Evolutionary conservation across 2,329 filamentous ascomycete species (phyloP), one percentile per base, ranked within the genome.

Genomic region (Monilinia fructicola): DNA sequence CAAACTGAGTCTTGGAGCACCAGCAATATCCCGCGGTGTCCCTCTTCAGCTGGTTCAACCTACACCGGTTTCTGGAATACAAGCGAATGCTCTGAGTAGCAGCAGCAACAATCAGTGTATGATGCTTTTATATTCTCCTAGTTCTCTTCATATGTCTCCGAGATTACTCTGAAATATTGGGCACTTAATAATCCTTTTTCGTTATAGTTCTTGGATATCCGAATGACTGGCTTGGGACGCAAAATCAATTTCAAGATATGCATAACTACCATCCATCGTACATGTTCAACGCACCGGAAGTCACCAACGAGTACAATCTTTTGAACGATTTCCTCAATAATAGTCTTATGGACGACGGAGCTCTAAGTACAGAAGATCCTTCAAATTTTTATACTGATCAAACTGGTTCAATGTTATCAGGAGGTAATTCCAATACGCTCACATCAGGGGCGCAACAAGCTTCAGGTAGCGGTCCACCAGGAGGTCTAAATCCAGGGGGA

Each of bases 281-380:
- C 81, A 93, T 97, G 90, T 96, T 97, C 80, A 90, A 90, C 77
- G 87, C 88, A n/a, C 91, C 93, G 70, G 95, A 99, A 79, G 91
- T 97, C 73, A 93, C 91, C 69, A 95, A 95, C 80, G 95, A 99
- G 81, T 97, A 97, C 78, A 97, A 97, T 77, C 82, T 98, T 62
- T 87, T 99, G 76, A 96, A 96, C 81, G 94, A 99, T 78, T 98
- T 98, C 77, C 85, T 99, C 69, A 95, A 93, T 78, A 96, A 89
- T 72, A 96, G 92, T 76, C 81, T 97, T 65, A 85, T 97, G 71
- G 93, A 98, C 79, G 93, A 96, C 77, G 87, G 86, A 69, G 87
- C 87, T 63, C 84, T 89, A 67, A 87, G 89, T 66, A 85, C 88
- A 46, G 87, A 92, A 69, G 90, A 92, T 70, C 82, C 83, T 70